Evolutionary conservation across 1,139 yeast genomes (phyloP), one percentile per base, ranked within the genome.

Genomic region (Yamadazyma atmosphaerica): DNA sequence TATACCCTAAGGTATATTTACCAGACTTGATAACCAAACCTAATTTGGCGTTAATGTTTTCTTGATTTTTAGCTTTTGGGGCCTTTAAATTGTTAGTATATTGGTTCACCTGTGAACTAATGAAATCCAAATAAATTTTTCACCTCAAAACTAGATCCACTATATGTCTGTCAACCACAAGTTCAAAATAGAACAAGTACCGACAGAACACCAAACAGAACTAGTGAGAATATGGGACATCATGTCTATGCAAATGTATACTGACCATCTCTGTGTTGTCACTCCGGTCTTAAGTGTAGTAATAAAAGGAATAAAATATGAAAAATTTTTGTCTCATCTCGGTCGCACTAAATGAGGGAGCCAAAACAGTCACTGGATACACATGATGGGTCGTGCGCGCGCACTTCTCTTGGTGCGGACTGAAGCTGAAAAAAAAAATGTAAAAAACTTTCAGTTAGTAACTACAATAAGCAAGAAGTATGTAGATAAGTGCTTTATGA

Each of bases 1-100:
- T 92, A 96, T 89, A 94, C 71, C 99, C 99, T 65, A 92, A 85
- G 86, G 97, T 86, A 83, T 88, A 92, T 80, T 92, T 92, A 83
- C 99, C 99, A 65, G 98, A 90, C 83, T 90, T 92, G 81, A 94
- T 86, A 69, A 86, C 92, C 71, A 92, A 85, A 73, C 96, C 95
- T 74, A 92, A 88, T 82, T 90, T 90, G 76, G 96, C 81, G 95
- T 89, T 92, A 78, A 92, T 84, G 83, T 88, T 85, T 65, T 92
- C 98, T 69, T 86, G 85, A 73, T 80, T 77, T 83, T 83, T 83
- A 63, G 76, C 68, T 76, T 86, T 86, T 82, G 96, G 97, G 88
- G 98, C 98, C 96, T 26, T n/a, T 86, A 38, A 21, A 19, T 6
- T 19, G 22, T 19, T 19, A 27, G 14, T 19, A 37, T 31, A 73